phyloP scores from a whole-genome alignment of 306 rosid genomes.

The Corylus avellana region DNA sequence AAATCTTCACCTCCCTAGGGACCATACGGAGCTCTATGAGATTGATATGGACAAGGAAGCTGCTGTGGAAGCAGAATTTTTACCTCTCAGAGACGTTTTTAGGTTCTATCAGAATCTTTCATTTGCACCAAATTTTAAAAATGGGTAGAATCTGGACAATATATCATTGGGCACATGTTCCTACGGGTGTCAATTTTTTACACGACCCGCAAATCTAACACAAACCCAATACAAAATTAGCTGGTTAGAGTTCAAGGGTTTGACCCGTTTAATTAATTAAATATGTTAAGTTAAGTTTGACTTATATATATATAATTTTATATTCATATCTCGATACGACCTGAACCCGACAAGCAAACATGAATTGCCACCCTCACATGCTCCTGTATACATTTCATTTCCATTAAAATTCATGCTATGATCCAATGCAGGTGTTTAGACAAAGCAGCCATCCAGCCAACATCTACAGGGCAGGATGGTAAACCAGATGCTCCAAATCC shows the following conservation, averaged over 20 bases:
- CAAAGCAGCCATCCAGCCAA: constrained; percentile 70
- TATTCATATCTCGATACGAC: too few species aligned
- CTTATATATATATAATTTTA: too few species aligned
- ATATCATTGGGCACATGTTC: background rate
- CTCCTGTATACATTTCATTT: background rate
- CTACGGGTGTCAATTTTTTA: too few species aligned
- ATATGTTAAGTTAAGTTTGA: too few species aligned
- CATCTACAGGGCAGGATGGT: constrained; percentile 26
- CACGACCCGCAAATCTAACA: too few species aligned
- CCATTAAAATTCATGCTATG: background rate
- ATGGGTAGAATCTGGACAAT: background rate
- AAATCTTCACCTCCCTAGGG: constrained; percentile 71
- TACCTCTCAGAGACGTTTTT: constrained; percentile 66
- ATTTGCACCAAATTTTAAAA: background rate
- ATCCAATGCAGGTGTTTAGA: constrained; percentile 67
- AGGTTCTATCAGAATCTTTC: constrained; percentile 38
- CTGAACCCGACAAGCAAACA: too few species aligned
- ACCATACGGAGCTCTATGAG: constrained; percentile 68
- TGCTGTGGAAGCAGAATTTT: constrained; percentile 51
- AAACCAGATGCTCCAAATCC: constrained; percentile 41
- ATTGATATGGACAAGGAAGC: constrained; percentile 64
- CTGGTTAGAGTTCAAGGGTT: too few species aligned
- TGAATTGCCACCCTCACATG: too few species aligned
- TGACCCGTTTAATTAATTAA: too few species aligned
- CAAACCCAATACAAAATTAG: too few species aligned